phyloP scores from a whole-genome alignment of 2,329 filamentous ascomycete species.

The Alternaria triticina region DNA sequence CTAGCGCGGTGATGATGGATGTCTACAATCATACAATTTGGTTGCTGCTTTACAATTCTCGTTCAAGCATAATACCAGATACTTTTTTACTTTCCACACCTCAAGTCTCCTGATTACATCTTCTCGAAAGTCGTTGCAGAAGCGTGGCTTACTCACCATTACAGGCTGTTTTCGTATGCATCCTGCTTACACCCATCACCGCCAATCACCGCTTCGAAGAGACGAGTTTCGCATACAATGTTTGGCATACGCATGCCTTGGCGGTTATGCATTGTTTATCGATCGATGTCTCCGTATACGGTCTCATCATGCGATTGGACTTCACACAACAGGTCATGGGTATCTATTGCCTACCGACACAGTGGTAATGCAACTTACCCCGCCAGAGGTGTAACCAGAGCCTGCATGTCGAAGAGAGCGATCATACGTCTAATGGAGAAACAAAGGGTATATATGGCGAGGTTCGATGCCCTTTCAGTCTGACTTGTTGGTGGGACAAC shows the following conservation, averaged over 20 bases:
- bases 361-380: neutral
- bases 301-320: neutral
- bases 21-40: neutral
- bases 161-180: neutral
- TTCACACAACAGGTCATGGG: neutral
- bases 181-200: neutral
- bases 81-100: neutral
- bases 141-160: neutral
- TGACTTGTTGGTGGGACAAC: neutral
- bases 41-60: neutral
- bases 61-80: neutral
- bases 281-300: neutral
- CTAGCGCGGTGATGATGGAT: neutral
- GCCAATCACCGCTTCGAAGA: neutral
- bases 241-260: neutral
- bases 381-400: neutral
- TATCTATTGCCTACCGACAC: neutral
- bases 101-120: neutral
- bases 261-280: neutral
- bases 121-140: neutral
- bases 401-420: neutral
- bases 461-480: neutral
- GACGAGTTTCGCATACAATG: neutral
- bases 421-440: neutral
- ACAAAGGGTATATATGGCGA: neutral